Conservation (phyloP, 1,284 basidiomycete genomes). For the Papiliotrema flavescens region DNA sequence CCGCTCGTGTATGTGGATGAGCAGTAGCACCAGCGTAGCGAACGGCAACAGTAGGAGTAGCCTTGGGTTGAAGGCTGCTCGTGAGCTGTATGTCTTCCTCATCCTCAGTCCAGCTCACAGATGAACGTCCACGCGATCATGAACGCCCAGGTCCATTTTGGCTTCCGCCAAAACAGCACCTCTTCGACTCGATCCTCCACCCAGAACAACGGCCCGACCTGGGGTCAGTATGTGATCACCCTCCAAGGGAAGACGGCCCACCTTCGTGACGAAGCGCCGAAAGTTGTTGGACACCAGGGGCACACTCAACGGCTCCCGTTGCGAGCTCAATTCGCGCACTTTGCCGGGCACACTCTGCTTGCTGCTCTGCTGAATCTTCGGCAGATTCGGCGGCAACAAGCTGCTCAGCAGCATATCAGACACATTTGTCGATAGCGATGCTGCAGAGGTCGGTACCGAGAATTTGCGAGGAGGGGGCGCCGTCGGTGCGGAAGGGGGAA, state of each 20-base stretch:
- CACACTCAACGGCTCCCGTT: constrained; percentile 40
- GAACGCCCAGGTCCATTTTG: constrained; percentile 47
- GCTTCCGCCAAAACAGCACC: constrained; percentile 49
- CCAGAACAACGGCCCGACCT: constrained; percentile 49
- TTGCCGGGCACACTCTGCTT: constrained; percentile 5
- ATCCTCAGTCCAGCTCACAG: constrained; percentile 30
- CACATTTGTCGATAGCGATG: constrained; percentile 35
- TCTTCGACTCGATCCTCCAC: constrained; percentile 49
- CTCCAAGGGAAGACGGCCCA: constrained; percentile 10
- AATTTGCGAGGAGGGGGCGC: constrained; percentile 14
- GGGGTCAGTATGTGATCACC: constrained; percentile 1
- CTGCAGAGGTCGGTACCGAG: constrained; percentile 12
- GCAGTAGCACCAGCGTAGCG: constrained; percentile 34
- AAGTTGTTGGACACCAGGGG: constrained; percentile 47
- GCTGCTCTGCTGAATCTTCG: constrained; percentile 25
- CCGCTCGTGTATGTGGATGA: constrained; percentile 40
- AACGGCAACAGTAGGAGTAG: constrained; percentile 42
- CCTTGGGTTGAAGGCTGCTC: constrained; percentile 47
- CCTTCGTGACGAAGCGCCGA: constrained; percentile 45
- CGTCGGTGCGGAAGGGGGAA: constrained; percentile 5
- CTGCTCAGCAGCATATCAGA: constrained; percentile 41
- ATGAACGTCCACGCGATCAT: constrained; percentile 46
- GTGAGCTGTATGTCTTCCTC: too few species aligned
- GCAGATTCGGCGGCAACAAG: constrained; percentile 39
- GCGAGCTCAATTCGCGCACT: constrained; percentile 37